These are phyloP conservation scores for Eragrostis tef DNA, from an alignment of 202 grass and related monocot species.

Conservation along the genomic window DNA sequence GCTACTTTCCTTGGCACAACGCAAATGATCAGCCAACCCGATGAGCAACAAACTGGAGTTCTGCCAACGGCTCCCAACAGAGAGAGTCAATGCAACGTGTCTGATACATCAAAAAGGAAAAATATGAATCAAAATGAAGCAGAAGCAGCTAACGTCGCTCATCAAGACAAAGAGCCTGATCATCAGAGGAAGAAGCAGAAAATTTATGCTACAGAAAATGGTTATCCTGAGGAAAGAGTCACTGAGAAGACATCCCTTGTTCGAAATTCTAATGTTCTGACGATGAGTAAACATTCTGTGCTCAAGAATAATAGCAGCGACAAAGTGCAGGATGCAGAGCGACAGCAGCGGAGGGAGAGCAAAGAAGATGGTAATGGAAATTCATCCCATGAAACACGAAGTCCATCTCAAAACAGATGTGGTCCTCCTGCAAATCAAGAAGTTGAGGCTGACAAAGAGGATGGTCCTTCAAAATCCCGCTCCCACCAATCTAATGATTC, in stretches of 20 bases:
- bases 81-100: conserved; percentile 30
- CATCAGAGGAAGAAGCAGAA: conserved; percentile 52
- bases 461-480: conserved; percentile 24
- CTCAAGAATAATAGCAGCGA: conserved; percentile 37
- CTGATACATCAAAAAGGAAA: conserved; percentile 37
- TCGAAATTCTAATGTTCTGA: conserved; percentile 18
- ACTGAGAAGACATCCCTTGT: conserved; percentile 36
- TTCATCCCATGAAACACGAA: conserved; percentile 40
- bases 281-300: conserved; percentile 29
- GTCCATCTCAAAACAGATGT: conserved; percentile 46
- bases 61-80: conserved; percentile 22
- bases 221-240: conserved; percentile 12
- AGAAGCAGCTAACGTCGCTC: conserved; percentile 3
- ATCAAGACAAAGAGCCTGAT: conserved; percentile 38
- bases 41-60: conserved; percentile 25
- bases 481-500: conserved; percentile 32
- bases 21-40: background rate
- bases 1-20: conserved; percentile 39
- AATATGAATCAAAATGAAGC: conserved; percentile 22
- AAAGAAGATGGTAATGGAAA: conserved; percentile 32
- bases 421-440: conserved; percentile 41
- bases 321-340: conserved; percentile 29
- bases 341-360: conserved; percentile 37
- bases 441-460: conserved; percentile 32
- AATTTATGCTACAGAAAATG: conserved; percentile 35